Conservation (phyloP, 108 stramenopile species). For the Pseudonitzschia multiseries region DNA sequence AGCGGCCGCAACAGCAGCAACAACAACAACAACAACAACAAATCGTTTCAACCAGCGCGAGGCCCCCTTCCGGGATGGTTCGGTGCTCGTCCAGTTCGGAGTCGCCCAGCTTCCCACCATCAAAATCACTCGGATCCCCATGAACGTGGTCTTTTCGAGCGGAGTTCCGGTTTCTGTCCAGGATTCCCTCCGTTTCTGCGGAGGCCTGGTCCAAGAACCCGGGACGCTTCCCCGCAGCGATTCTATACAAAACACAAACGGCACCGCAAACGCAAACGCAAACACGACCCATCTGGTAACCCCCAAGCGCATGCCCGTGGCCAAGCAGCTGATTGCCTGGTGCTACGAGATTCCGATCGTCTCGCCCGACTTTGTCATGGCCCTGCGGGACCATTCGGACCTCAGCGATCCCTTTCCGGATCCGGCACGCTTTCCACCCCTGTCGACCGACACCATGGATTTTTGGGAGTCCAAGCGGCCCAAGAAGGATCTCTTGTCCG, state of each 20-base stretch:
- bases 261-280: not conserved
- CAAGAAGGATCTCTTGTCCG: constrained; percentile 19
- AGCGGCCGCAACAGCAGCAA: not conserved
- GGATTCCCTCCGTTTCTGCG: constrained; percentile 1
- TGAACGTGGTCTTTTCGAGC: constrained; percentile 17
- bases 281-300: constrained; percentile 32
- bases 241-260: not conserved
- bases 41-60: not conserved
- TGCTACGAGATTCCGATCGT: constrained; percentile 31
- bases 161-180: not conserved
- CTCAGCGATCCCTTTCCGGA: constrained; percentile 16
- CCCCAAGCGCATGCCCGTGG: constrained; percentile 1
- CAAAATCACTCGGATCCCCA: constrained; percentile 23
- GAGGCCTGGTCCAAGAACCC: constrained; percentile 9
- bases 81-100: constrained; percentile 29
- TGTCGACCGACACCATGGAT: not conserved
- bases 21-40: not conserved
- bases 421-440: constrained; percentile 4
- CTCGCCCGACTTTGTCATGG: constrained; percentile 17
- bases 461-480: constrained; percentile 12
- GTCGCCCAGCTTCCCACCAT: constrained; percentile 21
- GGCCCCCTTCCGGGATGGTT: not conserved
- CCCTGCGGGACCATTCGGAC: constrained; percentile 13
- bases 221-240: constrained; percentile 12
- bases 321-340: constrained; percentile 38